Conservation (phyloP, 2,329 filamentous ascomycete genomes). For the Furcasterigmium furcatum region DNA sequence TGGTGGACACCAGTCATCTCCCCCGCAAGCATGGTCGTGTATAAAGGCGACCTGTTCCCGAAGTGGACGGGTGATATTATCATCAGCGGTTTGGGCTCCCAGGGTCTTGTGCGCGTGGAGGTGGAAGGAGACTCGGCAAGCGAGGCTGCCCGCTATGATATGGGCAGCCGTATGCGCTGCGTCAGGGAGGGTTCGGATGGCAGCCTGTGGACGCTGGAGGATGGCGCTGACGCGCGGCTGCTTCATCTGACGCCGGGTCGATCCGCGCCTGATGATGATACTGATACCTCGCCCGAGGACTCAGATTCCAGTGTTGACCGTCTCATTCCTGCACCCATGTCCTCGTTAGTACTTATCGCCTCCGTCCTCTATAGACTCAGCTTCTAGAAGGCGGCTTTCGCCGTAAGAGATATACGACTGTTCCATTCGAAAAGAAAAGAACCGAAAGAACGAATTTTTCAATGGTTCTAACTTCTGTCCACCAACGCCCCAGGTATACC, state of each 20-base stretch:
- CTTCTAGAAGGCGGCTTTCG: too few species aligned
- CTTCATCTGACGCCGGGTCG: conserved; percentile 27
- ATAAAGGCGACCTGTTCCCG: conserved; percentile 26
- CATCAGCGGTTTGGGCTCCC: conserved; percentile 22
- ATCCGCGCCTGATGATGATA: too few species aligned
- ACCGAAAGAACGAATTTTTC: too few species aligned
- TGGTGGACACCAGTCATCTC: conserved; percentile 30
- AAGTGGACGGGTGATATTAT: conserved; percentile 27
- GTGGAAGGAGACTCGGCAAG: conserved; percentile 24
- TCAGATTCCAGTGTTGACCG: too few species aligned
- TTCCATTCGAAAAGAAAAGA: too few species aligned
- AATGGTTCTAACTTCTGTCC: too few species aligned
- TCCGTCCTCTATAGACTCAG: too few species aligned
- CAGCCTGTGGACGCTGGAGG: conserved; percentile 26
- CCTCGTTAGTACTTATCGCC: too few species aligned
- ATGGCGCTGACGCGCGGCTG: conserved; percentile 22
- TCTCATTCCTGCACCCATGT: too few species aligned
- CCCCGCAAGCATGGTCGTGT: conserved; percentile 26
- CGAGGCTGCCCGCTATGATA: conserved; percentile 24
- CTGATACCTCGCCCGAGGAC: too few species aligned
- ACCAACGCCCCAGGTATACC: too few species aligned
- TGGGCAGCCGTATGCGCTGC: conserved; percentile 27
- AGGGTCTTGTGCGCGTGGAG: conserved; percentile 21
- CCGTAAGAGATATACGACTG: too few species aligned
- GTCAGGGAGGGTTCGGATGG: conserved; percentile 25